Percentiles rank a stretch among this genome's conserved stretches.
These are phyloP conservation scores for Emericellopsis cladophorae DNA, from an alignment of 2,329 filamentous ascomycete genomes.

Conservation along the genomic window DNA sequence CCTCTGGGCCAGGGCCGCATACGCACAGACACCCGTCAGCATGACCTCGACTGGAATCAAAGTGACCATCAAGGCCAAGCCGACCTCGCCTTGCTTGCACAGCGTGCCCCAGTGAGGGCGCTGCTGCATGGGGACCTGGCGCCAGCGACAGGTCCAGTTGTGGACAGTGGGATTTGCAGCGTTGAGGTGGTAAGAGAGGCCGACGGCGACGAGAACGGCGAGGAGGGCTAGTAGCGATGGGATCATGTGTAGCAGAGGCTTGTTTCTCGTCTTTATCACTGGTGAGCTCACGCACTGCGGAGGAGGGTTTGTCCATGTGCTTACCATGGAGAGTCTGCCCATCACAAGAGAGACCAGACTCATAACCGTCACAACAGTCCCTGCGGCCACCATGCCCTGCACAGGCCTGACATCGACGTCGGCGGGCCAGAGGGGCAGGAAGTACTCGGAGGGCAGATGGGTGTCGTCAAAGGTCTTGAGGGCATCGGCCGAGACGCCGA, in stretches of 20 bases:
- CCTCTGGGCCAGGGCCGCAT: constrained; percentile 23
- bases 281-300: too few species aligned
- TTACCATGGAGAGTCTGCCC: constrained; percentile 36
- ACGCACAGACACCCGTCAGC: constrained; percentile 30
- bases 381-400: constrained; percentile 38
- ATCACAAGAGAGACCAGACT: constrained; percentile 34
- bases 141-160: constrained; percentile 53
- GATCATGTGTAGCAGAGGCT: constrained; percentile 9
- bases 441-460: constrained; percentile 28
- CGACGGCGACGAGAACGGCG: constrained; percentile 35
- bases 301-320: constrained; percentile 12
- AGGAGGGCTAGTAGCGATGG: constrained; percentile 15
- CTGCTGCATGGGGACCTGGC: constrained; percentile 33
- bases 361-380: constrained; percentile 33
- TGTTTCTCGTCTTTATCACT: neutral
- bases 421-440: constrained; percentile 45
- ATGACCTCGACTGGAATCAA: constrained; percentile 43
- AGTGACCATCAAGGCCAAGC: constrained; percentile 39
- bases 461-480: constrained; percentile 43
- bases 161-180: constrained; percentile 38
- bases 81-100: constrained; percentile 42
- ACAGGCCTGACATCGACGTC: constrained; percentile 44
- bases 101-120: constrained; percentile 43
- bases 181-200: constrained; percentile 44
- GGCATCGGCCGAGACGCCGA: constrained; percentile 41